A percentile compares a stretch with the other conserved stretches of the same genome.
phyloP scores from a whole-genome alignment of 768 basidiomycete genomes.

The Leccinum aurantiacum region DNA sequence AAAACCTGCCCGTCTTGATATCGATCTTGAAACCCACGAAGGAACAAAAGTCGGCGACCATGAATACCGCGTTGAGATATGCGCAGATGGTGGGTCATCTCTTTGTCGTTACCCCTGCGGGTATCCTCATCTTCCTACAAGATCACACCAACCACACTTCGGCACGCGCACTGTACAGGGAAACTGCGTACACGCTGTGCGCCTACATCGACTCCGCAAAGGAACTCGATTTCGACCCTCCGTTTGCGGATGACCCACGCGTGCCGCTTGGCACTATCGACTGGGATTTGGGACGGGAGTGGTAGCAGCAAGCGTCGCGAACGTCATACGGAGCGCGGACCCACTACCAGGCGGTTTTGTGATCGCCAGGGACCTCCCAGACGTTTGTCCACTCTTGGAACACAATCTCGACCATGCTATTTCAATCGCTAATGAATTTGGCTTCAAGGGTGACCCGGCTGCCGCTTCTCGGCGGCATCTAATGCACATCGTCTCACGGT shows the following conservation, averaged over 20 bases:
- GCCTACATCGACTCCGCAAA: slow-evolving; percentile 48
- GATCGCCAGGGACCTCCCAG: slow-evolving; percentile 73
- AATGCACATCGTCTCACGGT: slow-evolving; percentile 66
- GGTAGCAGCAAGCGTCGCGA: slow-evolving; percentile 50
- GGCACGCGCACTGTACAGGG: slow-evolving; percentile 46
- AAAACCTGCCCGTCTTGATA: slow-evolving; percentile 75
- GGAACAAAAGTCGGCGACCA: slow-evolving; percentile 77
- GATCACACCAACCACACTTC: slow-evolving; percentile 1
- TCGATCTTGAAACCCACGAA: slow-evolving; percentile 91
- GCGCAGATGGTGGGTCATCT: slow-evolving; percentile 65
- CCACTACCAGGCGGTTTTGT: slow-evolving; percentile 27
- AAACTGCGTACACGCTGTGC: slow-evolving; percentile 64
- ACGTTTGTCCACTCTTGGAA: slow-evolving; percentile 58
- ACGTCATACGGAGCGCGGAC: slow-evolving; percentile 33
- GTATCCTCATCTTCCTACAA: too few relatives aligned
- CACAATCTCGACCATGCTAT: slow-evolving; percentile 40
- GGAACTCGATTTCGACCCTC: slow-evolving; percentile 54
- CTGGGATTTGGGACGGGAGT: slow-evolving; percentile 79
- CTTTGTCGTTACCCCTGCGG: too few relatives aligned
- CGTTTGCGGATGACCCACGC: slow-evolving; percentile 34
- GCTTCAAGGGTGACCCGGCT: neutral
- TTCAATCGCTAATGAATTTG: slow-evolving; percentile 41
- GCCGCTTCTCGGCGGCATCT: slow-evolving; percentile 16
- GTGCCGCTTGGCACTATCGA: slow-evolving; percentile 52
- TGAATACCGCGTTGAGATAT: slow-evolving; percentile 74